Percentiles rank a stretch among this genome's conserved stretches.
These are phyloP conservation scores for Primulina eburnea DNA, from an alignment of 257 asterid genomes.

Conservation along the genomic window DNA sequence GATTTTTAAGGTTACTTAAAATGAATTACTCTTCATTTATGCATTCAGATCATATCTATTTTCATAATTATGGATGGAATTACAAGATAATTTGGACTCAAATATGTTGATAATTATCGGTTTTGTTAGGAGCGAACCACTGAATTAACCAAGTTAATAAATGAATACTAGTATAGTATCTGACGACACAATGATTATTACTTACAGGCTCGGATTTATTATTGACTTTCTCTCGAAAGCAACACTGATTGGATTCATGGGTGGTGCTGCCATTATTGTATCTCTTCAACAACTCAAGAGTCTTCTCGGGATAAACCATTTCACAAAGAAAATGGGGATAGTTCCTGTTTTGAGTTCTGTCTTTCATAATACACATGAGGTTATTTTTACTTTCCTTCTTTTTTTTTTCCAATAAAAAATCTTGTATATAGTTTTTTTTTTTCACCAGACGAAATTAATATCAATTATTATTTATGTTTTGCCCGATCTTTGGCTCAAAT, in stretches of 20 bases:
- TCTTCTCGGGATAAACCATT: conserved; percentile 67
- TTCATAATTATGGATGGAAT: too few species aligned
- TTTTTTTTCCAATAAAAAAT: too few species aligned
- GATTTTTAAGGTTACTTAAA: conserved; percentile 53
- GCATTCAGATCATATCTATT: too few species aligned
- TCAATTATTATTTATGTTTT: too few species aligned
- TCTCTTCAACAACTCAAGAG: conserved; percentile 81
- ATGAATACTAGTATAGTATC: neutral
- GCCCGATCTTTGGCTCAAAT: too few species aligned
- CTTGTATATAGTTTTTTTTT: too few species aligned
- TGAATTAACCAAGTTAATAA: conserved; percentile 11
- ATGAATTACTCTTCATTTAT: neutral
- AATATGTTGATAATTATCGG: neutral
- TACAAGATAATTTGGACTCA: too few species aligned
- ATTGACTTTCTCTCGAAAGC: conserved; percentile 85
- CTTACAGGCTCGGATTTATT: conserved; percentile 72
- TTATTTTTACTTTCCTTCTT: neutral
- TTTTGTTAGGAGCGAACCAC: neutral
- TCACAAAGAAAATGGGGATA: conserved; percentile 73
- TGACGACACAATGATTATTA: conserved; percentile 6
- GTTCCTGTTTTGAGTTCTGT: conserved; percentile 74
- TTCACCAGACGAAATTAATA: too few species aligned
- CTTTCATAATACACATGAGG: conserved; percentile 54
- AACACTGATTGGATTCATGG: conserved; percentile 86
- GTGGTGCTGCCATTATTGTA: conserved; percentile 85